Conservation (phyloP, 768 basidiomycete species). For the Rhodotorula diobovata region DNA sequence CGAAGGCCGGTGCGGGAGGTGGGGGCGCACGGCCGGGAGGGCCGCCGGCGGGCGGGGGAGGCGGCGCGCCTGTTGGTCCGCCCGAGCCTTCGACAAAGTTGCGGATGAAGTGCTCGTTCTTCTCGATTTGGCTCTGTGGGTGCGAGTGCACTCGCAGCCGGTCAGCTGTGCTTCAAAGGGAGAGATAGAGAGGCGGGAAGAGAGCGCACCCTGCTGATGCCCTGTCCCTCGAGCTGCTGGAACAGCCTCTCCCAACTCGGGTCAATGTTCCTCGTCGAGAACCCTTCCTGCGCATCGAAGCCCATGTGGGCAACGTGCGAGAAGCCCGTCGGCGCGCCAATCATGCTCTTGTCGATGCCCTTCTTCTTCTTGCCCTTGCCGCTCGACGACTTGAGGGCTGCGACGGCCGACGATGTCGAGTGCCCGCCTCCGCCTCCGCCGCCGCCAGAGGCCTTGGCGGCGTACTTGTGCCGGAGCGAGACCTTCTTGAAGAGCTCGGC, state of each 20-base stretch:
- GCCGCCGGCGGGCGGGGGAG: neutral
- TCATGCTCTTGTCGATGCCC: slow-evolving; percentile 87
- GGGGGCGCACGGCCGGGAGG: slow-evolving; percentile 49
- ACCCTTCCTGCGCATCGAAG: slow-evolving; percentile 79
- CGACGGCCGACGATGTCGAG: neutral
- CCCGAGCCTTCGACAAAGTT: slow-evolving; percentile 63
- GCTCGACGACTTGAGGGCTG: neutral
- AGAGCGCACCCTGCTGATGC: slow-evolving; percentile 55
- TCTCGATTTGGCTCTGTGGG: slow-evolving; percentile 57
- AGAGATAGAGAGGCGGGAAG: neutral
- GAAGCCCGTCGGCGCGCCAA: slow-evolving; percentile 76
- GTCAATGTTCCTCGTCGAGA: slow-evolving; percentile 79
- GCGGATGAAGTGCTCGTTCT: slow-evolving; percentile 85
- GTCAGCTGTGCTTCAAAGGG: too few relatives aligned
- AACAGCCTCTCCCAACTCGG: slow-evolving; percentile 79
- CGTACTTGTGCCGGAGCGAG: slow-evolving; percentile 34
- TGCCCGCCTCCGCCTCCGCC: neutral
- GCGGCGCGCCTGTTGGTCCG: slow-evolving; percentile 45
- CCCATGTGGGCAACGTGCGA: slow-evolving; percentile 93
- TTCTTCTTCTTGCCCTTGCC: slow-evolving; percentile 49
- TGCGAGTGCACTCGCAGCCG: neutral
- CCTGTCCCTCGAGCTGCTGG: slow-evolving; percentile 59
- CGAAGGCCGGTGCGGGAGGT: slow-evolving; percentile 47
- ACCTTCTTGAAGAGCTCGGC: slow-evolving; percentile 66
- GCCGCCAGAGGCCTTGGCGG: slow-evolving; percentile 17